A percentile compares a stretch with the other conserved stretches of the same genome.
Evolutionary conservation across 1,284 basidiomycete species (phyloP).

Genomic region (Heterobasidion annosum): DNA sequence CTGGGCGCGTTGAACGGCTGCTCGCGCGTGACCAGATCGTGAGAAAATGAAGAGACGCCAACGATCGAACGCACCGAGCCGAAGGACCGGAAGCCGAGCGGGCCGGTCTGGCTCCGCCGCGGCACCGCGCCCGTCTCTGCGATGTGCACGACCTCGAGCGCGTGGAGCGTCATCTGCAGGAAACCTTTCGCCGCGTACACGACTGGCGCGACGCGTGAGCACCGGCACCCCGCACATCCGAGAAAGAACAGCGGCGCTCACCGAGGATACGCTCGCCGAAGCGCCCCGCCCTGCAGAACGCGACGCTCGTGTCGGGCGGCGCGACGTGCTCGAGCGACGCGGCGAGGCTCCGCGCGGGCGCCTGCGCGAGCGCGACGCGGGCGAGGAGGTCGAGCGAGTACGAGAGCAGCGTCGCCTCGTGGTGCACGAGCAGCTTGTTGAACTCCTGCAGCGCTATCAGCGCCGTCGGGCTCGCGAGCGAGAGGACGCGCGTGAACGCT

Average conservation of each 20-base stretch:
- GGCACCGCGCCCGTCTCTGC: slow-evolving; percentile 21
- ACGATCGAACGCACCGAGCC: slow-evolving; percentile 41
- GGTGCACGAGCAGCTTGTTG: slow-evolving; percentile 59
- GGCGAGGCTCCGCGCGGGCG: slow-evolving; percentile 35
- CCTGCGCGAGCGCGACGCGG: slow-evolving; percentile 40
- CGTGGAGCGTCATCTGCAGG: slow-evolving; percentile 44
- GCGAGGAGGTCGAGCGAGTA: slow-evolving; percentile 66
- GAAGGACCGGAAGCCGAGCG: slow-evolving; percentile 43
- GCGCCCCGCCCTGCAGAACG: slow-evolving; percentile 49
- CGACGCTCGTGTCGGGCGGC: slow-evolving; percentile 37
- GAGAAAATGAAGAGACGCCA: slow-evolving; percentile 3
- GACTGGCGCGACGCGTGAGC: slow-evolving; percentile 29
- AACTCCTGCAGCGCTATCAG: slow-evolving; percentile 50
- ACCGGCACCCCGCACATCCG: too few species aligned
- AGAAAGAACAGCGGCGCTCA: slow-evolving; percentile 18
- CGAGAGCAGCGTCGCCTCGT: slow-evolving; percentile 45
- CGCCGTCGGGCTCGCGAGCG: slow-evolving; percentile 35
- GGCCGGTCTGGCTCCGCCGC: slow-evolving; percentile 19
- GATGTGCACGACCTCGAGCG: slow-evolving; percentile 29
- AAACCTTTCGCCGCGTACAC: slow-evolving; percentile 58
- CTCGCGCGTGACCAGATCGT: slow-evolving; percentile 1
- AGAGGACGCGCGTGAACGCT: slow-evolving; percentile 52
- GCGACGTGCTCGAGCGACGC: slow-evolving; percentile 51
- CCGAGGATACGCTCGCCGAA: slow-evolving; percentile 44
- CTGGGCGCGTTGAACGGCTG: slow-evolving; percentile 63